Percentiles rank a stretch among this genome's conserved stretches.
Evolutionary conservation across 345 rosid species (phyloP).

Genomic region (Psidium friedrichsthalianum): DNA sequence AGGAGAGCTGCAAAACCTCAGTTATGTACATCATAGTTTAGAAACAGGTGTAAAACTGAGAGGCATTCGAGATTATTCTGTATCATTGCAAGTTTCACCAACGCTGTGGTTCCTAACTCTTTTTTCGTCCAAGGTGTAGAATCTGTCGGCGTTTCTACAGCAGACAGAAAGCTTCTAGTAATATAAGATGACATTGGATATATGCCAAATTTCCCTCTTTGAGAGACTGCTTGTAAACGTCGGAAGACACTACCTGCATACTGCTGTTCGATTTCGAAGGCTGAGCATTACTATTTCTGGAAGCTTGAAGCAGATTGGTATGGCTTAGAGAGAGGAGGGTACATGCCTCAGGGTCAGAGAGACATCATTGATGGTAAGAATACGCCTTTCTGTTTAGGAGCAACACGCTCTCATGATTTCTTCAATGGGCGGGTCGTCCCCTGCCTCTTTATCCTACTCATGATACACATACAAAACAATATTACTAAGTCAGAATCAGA

Average conservation of each 20-base stretch:
- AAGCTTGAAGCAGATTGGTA: neutral
- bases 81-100: neutral
- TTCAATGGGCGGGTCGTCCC: slow-evolving; percentile 73
- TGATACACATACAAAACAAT: neutral
- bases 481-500: neutral
- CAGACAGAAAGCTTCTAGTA: neutral
- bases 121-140: neutral
- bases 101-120: neutral
- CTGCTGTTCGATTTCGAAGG: neutral
- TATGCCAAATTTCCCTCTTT: neutral
- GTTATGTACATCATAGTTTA: neutral
- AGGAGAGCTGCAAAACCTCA: neutral
- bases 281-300: neutral
- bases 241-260: neutral
- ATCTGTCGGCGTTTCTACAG: neutral
- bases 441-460: slow-evolving; percentile 87
- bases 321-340: neutral
- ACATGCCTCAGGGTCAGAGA: neutral
- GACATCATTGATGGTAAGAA: neutral
- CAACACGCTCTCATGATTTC: slow-evolving; percentile 69
- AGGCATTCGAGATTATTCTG: neutral
- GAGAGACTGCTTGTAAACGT: neutral
- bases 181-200: neutral
- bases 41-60: neutral
- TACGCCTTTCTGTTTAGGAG: slow-evolving; percentile 20